A percentile compares a stretch with the other conserved stretches of the same genome.
These are phyloP conservation scores for Microcera coccophila DNA, from an alignment of 2,329 filamentous ascomycete genomes.

Conservation along the genomic window DNA sequence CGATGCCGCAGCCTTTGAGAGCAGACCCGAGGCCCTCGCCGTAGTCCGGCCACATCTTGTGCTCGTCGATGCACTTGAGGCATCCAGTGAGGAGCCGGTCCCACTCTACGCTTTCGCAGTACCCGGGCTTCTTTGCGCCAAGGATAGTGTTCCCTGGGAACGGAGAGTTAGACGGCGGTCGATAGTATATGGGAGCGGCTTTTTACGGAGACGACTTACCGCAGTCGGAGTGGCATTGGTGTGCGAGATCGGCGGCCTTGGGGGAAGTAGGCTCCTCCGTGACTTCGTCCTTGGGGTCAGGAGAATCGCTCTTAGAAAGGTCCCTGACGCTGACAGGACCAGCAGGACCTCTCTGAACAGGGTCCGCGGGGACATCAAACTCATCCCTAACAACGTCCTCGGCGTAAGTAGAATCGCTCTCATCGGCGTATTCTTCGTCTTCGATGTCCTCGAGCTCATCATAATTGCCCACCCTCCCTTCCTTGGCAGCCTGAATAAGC, in stretches of 20 bases:
- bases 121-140: slow-evolving; percentile 21
- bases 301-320: no score
- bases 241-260: slow-evolving; percentile 37
- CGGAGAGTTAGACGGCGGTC: not conserved
- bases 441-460: no score
- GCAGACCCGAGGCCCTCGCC: slow-evolving; percentile 34
- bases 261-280: no score
- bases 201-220: slow-evolving; percentile 38
- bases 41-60: slow-evolving; percentile 44
- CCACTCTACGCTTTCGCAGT: slow-evolving; percentile 38
- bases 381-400: no score
- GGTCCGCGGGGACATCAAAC: no score
- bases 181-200: not conserved
- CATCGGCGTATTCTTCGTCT: no score
- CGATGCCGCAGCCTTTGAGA: slow-evolving; percentile 35
- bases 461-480: no score
- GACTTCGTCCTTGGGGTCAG: no score
- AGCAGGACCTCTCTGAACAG: no score
- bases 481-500: no score
- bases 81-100: slow-evolving; percentile 40
- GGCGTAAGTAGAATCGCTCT: no score
- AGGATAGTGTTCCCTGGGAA: slow-evolving; percentile 29
- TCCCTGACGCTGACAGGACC: no score
- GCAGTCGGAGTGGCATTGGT: slow-evolving; percentile 49
- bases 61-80: slow-evolving; percentile 40